Evolutionary conservation across 495 filamentous ascomycete species (phyloP).

Genomic region (Opeltia flavorubescens): DNA sequence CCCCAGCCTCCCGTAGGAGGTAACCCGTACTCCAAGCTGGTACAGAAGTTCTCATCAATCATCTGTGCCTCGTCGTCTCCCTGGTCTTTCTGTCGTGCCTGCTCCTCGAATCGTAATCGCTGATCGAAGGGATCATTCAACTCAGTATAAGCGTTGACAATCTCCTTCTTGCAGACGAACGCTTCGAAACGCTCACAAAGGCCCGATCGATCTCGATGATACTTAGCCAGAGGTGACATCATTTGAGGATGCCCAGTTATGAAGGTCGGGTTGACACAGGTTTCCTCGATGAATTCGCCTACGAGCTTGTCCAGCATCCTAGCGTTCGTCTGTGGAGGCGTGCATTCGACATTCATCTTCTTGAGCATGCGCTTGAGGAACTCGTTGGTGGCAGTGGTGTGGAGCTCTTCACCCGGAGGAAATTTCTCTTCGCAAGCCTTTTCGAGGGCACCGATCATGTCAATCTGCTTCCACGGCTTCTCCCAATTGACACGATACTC

Average conservation of each 20-base stretch:
- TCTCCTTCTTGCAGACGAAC: constrained; percentile 96
- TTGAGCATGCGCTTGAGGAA: constrained; percentile 74
- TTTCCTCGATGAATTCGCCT: constrained; percentile 90
- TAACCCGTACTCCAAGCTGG: constrained; percentile 69
- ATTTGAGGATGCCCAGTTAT: constrained; percentile 87
- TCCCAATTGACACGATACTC: constrained; percentile 88
- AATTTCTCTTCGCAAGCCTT: constrained; percentile 84
- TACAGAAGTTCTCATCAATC: constrained; percentile 88
- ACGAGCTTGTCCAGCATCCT: constrained; percentile 96
- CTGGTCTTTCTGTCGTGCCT: constrained; percentile 86
- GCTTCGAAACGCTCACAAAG: constrained; percentile 95
- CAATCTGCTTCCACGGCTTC: constrained; percentile 79
- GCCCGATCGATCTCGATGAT: constrained; percentile 65
- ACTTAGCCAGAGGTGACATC: constrained; percentile 97
- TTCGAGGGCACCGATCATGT: constrained; percentile 95
- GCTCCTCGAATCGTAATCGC: constrained; percentile 87
- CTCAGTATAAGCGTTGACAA: constrained; percentile 93
- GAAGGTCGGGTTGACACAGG: constrained; percentile 90
- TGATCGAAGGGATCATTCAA: constrained; percentile 96
- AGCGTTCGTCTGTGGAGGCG: constrained; percentile 84
- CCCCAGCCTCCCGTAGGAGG: constrained; percentile 95
- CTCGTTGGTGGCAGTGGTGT: constrained; percentile 72
- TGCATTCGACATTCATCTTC: constrained; percentile 83
- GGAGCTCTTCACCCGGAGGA: constrained; percentile 74
- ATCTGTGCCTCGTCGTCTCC: constrained; percentile 95